These are phyloP conservation scores for Pseudoturritis turrita DNA, from an alignment of 345 rosid species.

Conservation along the genomic window DNA sequence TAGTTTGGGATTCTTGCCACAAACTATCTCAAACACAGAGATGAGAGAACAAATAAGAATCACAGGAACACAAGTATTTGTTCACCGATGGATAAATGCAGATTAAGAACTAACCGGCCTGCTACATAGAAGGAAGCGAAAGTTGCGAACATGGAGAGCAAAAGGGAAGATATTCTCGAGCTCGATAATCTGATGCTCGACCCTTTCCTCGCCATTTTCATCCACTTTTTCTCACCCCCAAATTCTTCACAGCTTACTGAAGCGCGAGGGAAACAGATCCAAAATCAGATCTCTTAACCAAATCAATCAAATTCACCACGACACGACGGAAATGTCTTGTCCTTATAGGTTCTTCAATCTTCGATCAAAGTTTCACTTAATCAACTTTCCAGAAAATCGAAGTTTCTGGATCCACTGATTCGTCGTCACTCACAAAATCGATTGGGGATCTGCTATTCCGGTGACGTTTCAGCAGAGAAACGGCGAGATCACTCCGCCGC, in stretches of 20 bases:
- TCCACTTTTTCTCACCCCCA: no score
- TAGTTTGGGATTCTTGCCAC: conserved; percentile 87
- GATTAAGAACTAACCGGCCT: conserved; percentile 52
- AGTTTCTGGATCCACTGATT: conserved; percentile 6
- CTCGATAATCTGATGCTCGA: conserved; percentile 38
- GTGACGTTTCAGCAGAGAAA: neutral
- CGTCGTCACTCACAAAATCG: neutral
- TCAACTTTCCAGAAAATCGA: neutral
- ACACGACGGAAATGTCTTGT: neutral
- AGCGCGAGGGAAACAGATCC: neutral
- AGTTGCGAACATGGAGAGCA: conserved; percentile 65
- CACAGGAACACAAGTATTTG: neutral
- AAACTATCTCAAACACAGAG: conserved; percentile 38
- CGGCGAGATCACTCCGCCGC: neutral
- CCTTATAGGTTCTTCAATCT: neutral
- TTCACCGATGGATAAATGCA: neutral
- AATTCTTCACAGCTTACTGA: neutral
- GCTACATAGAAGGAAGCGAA: conserved; percentile 73
- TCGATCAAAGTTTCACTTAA: neutral
- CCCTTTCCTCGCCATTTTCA: conserved; percentile 47
- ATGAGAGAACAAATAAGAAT: neutral
- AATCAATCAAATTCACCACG: neutral
- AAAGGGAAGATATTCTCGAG: conserved; percentile 48
- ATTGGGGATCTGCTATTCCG: neutral
- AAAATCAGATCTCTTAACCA: conserved; percentile 12